These are phyloP conservation scores for Elaeis guineensis DNA, from an alignment of 176 grass and related monocot genomes.

Conservation along the genomic window DNA sequence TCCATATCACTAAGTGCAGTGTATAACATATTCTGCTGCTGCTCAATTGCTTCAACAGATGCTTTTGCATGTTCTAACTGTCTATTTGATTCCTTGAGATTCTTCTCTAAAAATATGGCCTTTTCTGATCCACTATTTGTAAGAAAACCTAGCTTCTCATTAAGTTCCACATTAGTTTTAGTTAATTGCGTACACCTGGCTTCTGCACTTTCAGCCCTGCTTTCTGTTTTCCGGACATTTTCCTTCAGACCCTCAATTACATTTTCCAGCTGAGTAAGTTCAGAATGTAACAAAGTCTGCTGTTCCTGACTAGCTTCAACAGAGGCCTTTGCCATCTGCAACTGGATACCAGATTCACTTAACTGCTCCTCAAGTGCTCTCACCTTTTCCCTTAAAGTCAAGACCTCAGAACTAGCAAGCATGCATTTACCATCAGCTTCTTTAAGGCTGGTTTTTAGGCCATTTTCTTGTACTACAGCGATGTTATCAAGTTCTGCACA, in stretches of 20 bases:
- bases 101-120: conserved; percentile 43
- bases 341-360: conserved; percentile 35
- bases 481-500: background rate
- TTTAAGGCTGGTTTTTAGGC: conserved; percentile 2
- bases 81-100: conserved; percentile 54
- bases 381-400: conserved; percentile 30
- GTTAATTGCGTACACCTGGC: conserved; percentile 44
- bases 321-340: conserved; percentile 37
- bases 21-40: conserved; percentile 63
- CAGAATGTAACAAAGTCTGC: conserved; percentile 29
- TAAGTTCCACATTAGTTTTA: conserved; percentile 50
- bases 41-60: conserved; percentile 62
- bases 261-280: conserved; percentile 41
- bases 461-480: conserved; percentile 17
- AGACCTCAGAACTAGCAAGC: conserved; percentile 6
- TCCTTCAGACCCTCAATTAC: conserved; percentile 43
- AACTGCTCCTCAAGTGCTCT: conserved; percentile 38
- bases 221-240: conserved; percentile 56
- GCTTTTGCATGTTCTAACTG: conserved; percentile 82
- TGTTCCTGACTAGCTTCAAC: conserved; percentile 38
- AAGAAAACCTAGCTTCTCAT: conserved; percentile 33
- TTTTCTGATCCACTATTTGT: conserved; percentile 48
- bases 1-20: conserved; percentile 78
- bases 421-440: conserved; percentile 15
- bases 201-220: conserved; percentile 57